Conservation (phyloP, 1,139 yeast genomes). For the Magnusiomyces clavatus region DNA sequence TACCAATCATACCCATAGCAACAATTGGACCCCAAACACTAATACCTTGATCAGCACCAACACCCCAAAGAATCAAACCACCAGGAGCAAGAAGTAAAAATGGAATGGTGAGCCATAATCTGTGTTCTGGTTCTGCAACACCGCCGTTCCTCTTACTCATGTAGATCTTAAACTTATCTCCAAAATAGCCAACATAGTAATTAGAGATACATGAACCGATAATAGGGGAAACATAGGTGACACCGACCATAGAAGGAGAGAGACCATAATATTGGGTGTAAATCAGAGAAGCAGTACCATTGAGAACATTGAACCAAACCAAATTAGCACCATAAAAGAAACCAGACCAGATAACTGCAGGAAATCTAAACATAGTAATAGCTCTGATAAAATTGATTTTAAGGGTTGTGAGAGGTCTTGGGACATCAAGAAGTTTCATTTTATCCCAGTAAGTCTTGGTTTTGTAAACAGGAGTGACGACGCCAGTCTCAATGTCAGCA, state of each 20-base stretch:
- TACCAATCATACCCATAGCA: slow-evolving; percentile 39
- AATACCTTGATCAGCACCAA: slow-evolving; percentile 56
- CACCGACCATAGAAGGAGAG: slow-evolving; percentile 62
- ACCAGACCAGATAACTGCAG: slow-evolving; percentile 57
- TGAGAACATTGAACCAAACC: slow-evolving; percentile 47
- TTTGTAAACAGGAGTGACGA: slow-evolving; percentile 5
- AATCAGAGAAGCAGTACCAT: slow-evolving; percentile 52
- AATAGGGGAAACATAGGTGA: slow-evolving; percentile 71
- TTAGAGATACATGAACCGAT: slow-evolving; percentile 74
- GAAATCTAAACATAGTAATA: slow-evolving; percentile 35
- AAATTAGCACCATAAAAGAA: slow-evolving; percentile 56
- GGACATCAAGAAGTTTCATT: slow-evolving; percentile 29
- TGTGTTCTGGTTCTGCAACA: slow-evolving; percentile 65
- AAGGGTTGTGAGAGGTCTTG: slow-evolving; percentile 17
- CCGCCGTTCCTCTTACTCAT: slow-evolving; percentile 64
- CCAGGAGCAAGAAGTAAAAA: slow-evolving; percentile 61
- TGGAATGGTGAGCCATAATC: slow-evolving; percentile 59
- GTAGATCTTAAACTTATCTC: slow-evolving; percentile 58
- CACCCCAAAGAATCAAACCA: slow-evolving; percentile 71
- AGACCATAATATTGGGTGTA: slow-evolving; percentile 56
- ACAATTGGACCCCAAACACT: slow-evolving; percentile 46
- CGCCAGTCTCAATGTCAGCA: slow-evolving; percentile 11
- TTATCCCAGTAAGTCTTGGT: slow-evolving; percentile 26
- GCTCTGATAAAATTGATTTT: slow-evolving; percentile 22
- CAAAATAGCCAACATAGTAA: slow-evolving; percentile 41